Base-by-base conservation (phyloP, 169 alveolate species). In the Cryptosporidium tyzzeri region DNA sequence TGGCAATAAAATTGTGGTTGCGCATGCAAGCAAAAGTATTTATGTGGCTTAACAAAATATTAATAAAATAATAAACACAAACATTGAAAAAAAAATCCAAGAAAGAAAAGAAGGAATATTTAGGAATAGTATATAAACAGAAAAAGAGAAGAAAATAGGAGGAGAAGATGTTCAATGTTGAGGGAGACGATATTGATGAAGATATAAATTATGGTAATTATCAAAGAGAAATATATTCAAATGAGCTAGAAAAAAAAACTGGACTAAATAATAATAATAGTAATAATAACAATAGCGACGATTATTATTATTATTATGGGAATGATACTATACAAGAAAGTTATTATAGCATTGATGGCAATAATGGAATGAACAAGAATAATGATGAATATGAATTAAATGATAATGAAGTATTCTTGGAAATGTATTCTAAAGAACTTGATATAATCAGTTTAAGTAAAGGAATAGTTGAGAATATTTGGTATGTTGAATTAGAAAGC, bases 401-500 rank as follows among this genome's bases (percentile, higher is more conserved):
- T 5, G 71, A 65, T 31, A 65, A 65, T 37, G 53, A 35, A 35
- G 18, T 65, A 16, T 33, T 35, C 6, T 21, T 80, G 50, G 68
- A 65, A n/a, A 41, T 80, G 75, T 65, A 31, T 80, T 58, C 69
- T 23, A 29, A 44, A 44, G 65, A 44, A 23, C 62, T 59, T 14
- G 75, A 80, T 31, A 62, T 16, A 10, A 62, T 80, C 23, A 26
- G 21, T 29, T 26, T 80, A 26, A 41, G 45, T 39, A 80, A 41
- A 62, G 89, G 89, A 33, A 31, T 23, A 29, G 35, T 80, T 41
- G 75, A 80, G 21, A 80, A 62, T 80, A 80, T 80, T 37, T 80
- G 89, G 89, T 80, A 80, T 39, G 48, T 80, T n/a, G 89, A 80
- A 26, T 8, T 80, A 26, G 59, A 61, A 31, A 65, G 53, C 5